Conservation (phyloP, 306 rosid genomes). For the Elaeagnus macrophylla region DNA sequence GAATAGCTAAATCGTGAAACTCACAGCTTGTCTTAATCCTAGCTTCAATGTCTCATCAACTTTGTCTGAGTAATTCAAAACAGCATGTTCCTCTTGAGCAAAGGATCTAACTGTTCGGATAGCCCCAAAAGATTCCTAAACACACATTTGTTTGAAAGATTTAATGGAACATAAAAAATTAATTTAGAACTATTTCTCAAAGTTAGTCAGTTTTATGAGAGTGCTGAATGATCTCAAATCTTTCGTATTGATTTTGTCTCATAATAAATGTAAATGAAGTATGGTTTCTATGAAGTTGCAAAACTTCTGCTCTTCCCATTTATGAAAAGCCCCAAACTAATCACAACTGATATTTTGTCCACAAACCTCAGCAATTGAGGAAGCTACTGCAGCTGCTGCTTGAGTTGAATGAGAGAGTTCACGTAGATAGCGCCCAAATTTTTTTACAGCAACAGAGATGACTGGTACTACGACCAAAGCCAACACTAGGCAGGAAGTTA, state of each 20-base stretch:
- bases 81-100: constrained; percentile 61
- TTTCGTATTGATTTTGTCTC: too few relatives aligned
- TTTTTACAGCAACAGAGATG: constrained; percentile 62
- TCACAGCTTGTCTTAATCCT: constrained; percentile 77
- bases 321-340: neutral
- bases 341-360: constrained; percentile 4
- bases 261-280: too few relatives aligned
- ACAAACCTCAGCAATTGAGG: constrained; percentile 73
- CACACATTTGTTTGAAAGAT: neutral
- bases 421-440: constrained; percentile 72
- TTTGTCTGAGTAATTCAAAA: constrained; percentile 64
- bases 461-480: constrained; percentile 68
- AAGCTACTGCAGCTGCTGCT: constrained; percentile 76
- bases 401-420: constrained; percentile 79
- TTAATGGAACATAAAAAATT: neutral
- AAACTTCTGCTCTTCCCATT: neutral
- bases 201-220: neutral
- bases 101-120: constrained; percentile 74
- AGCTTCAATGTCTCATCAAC: constrained; percentile 62
- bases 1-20: constrained; percentile 23
- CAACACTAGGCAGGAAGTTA: constrained; percentile 35
- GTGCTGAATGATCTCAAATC: too few relatives aligned
- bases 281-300: neutral
- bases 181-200: neutral
- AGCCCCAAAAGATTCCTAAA: constrained; percentile 81